Evolutionary conservation across 108 stramenopile species (phyloP).

Genomic region (Stephanodiscus triporus): DNA sequence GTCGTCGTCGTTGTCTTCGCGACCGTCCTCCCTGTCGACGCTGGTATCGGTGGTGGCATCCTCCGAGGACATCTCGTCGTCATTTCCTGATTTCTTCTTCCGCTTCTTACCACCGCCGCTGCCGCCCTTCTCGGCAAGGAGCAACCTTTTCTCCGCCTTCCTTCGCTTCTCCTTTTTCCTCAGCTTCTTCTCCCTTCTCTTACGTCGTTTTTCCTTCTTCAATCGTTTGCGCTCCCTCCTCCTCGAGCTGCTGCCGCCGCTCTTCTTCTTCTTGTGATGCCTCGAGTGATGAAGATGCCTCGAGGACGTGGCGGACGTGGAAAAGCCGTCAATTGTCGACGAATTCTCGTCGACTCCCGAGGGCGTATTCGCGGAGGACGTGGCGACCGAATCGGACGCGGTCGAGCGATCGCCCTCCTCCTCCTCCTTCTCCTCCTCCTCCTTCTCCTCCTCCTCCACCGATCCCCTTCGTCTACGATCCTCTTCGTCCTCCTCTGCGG

Average conservation of each 20-base stretch:
- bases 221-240: constrained; percentile 28
- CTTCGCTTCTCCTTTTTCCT: constrained; percentile 23
- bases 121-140: constrained; percentile 9
- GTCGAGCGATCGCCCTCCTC: constrained; percentile 16
- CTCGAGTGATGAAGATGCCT: too few relatives aligned
- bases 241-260: not conserved
- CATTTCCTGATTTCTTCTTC: not conserved
- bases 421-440: constrained; percentile 11
- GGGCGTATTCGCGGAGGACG: constrained; percentile 19
- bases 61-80: not conserved
- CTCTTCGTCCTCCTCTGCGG: not conserved
- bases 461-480: not conserved
- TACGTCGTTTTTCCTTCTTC: constrained; percentile 23
- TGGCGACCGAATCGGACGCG: constrained; percentile 27
- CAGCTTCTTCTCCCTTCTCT: constrained; percentile 31
- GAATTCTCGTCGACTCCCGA: constrained; percentile 15
- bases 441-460: not conserved
- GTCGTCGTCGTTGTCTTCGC: not conserved
- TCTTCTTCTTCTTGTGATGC: constrained; percentile 22
- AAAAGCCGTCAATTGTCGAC: constrained; percentile 30
- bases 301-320: constrained; percentile 34
- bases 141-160: constrained; percentile 20
- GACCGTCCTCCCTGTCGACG: not conserved
- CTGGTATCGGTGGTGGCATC: not conserved
- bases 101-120: constrained; percentile 39